Evolutionary conservation across 2,329 filamentous ascomycete species (phyloP), one percentile per base, ranked within the genome.

Genomic region (Xylariales sp.): DNA sequence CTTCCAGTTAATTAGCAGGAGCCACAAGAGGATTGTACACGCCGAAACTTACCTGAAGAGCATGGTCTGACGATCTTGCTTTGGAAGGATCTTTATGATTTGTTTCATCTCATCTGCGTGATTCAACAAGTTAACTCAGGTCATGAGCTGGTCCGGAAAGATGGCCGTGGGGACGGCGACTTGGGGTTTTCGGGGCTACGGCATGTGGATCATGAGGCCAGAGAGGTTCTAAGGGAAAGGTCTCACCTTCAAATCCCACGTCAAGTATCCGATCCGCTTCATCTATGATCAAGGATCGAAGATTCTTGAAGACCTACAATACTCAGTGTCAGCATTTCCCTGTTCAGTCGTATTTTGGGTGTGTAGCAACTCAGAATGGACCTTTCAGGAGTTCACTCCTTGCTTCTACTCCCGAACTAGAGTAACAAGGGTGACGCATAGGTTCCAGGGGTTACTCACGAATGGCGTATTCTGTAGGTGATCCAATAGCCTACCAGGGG

Each of bases 21-120:
- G n/a, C n/a, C n/a, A n/a, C n/a, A n/a, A n/a, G n/a, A n/a, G n/a
- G n/a, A n/a, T n/a, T n/a, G n/a, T n/a, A n/a, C n/a, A n/a, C n/a
- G n/a, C n/a, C n/a, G n/a, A n/a, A n/a, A n/a, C n/a, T n/a, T n/a
- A n/a, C n/a, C n/a, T 96, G 74, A 98, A 98, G n/a, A 98, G 78
- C 84, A 95, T 93, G 0, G 90, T 96, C 66, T 97, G 91, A 46
- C 93, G 75, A 51, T 90, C 81, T 44, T 94, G 83, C 53, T 40
- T 31, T 4, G 33, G 40, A 18, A 40, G 70, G 42, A 97, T 93
- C 73, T 94, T 94, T 64, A 97, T 84, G 53, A 98, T 95, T 62
- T 94, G 85, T 50, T 88, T 78, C 86, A 98, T 95, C 69, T 98
- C 93, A 58, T 97, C n/a, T n/a, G n/a, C n/a, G n/a, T n/a, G n/a